Evolutionary conservation across 2,329 filamentous ascomycete genomes (phyloP).

Genomic region (Diplodia seriata): DNA sequence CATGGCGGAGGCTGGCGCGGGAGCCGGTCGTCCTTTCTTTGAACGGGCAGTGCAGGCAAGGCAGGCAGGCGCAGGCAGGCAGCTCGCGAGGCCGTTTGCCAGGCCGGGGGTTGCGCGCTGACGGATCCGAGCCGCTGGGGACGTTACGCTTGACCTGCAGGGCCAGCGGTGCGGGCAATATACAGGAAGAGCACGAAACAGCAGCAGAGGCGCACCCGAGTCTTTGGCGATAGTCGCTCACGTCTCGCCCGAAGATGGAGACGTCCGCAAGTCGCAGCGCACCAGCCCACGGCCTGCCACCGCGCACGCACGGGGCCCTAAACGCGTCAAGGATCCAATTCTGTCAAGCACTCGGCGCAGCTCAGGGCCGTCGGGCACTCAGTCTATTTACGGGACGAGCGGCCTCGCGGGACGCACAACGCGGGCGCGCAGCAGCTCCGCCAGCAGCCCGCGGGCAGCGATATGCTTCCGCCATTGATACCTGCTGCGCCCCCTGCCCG

Average conservation of each 20-base stretch:
- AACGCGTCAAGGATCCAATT: slow-evolving; percentile 25
- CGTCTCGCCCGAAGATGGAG: slow-evolving; percentile 22
- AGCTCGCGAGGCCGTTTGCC: slow-evolving; percentile 29
- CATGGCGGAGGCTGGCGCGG: slow-evolving; percentile 27
- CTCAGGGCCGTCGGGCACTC: slow-evolving; percentile 15
- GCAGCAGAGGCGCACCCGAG: slow-evolving; percentile 23
- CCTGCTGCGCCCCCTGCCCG: neutral
- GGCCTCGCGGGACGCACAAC: neutral
- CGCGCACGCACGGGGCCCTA: slow-evolving; percentile 25
- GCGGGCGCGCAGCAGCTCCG: neutral
- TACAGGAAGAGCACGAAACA: slow-evolving; percentile 15
- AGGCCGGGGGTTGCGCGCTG: slow-evolving; percentile 26
- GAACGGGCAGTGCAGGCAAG: slow-evolving; percentile 17
- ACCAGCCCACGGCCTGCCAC: slow-evolving; percentile 16
- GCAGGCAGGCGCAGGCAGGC: slow-evolving; percentile 18
- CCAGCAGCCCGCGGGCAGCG: neutral
- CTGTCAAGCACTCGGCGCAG: slow-evolving; percentile 19
- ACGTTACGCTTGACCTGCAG: slow-evolving; percentile 32
- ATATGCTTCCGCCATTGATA: too few relatives aligned
- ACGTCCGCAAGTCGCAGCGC: slow-evolving; percentile 19
- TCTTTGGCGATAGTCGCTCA: slow-evolving; percentile 27
- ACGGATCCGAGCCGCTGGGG: slow-evolving; percentile 30
- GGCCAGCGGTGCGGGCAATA: slow-evolving; percentile 30
- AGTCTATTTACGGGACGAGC: slow-evolving; percentile 23
- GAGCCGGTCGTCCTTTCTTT: slow-evolving; percentile 29